phyloP scores from a whole-genome alignment of 495 filamentous ascomycete species.

The Annulohypoxylon stygium region DNA sequence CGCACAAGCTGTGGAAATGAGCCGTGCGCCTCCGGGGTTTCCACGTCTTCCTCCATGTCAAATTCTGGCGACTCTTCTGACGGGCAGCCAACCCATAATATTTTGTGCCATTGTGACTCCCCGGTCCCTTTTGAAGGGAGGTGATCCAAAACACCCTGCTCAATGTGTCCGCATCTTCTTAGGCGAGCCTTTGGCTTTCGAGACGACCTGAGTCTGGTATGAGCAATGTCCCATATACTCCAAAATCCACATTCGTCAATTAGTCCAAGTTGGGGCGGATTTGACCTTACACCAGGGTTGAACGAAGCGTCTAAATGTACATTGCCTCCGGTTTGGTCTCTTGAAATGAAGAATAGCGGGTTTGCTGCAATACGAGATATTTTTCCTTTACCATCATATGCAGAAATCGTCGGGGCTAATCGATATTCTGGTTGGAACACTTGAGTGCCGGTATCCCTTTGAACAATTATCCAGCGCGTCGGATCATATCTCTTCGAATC shows the following conservation, averaged over 20 bases:
- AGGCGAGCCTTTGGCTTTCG: constrained; percentile 24
- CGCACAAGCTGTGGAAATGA: constrained; percentile 41
- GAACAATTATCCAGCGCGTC: constrained; percentile 72
- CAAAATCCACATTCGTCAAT: constrained; percentile 80
- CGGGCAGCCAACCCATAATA: constrained; percentile 45
- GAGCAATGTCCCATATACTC: constrained; percentile 77
- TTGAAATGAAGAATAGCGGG: constrained; percentile 68
- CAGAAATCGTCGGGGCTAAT: constrained; percentile 32
- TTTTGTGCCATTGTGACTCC: constrained; percentile 43
- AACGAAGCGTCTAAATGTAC: constrained; percentile 81
- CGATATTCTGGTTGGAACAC: constrained; percentile 70
- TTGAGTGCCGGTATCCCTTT: constrained; percentile 66
- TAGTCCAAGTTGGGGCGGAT: constrained; percentile 71
- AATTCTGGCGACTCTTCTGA: constrained; percentile 35
- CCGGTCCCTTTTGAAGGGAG: constrained; percentile 35
- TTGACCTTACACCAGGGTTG: constrained; percentile 75
- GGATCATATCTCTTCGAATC: constrained; percentile 61
- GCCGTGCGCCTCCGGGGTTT: constrained; percentile 25
- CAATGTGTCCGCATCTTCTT: constrained; percentile 46
- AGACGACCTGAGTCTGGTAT: constrained; percentile 37
- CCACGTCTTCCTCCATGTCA: constrained; percentile 36
- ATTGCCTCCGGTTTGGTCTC: constrained; percentile 66
- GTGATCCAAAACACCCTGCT: constrained; percentile 40
- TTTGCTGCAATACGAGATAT: constrained; percentile 72
- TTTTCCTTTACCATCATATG: constrained; percentile 16